Evolutionary conservation across 768 basidiomycete genomes (phyloP).

Genomic region (Suillus lakei): DNA sequence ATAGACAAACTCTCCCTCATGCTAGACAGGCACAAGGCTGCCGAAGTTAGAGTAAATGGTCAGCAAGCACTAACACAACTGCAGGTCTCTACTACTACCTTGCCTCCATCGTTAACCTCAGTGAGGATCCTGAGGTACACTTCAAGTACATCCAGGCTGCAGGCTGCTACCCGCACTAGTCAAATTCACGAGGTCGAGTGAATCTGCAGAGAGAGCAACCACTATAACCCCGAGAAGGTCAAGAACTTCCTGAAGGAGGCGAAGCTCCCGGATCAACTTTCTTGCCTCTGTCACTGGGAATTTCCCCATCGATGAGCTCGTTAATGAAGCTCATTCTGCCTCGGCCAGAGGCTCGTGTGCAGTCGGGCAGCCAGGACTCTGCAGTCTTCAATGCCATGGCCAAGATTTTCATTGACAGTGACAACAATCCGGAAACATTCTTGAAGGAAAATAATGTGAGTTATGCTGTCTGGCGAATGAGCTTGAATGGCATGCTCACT

Average conservation of each 20-base stretch:
- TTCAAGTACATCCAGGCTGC: slow-evolving; percentile 99
- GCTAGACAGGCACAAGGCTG: too few relatives aligned
- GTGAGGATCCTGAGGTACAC: slow-evolving; percentile 95
- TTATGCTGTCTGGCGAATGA: slow-evolving; percentile 11
- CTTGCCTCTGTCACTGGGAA: slow-evolving; percentile 93
- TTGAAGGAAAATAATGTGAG: slow-evolving; percentile 97
- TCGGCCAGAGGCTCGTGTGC: slow-evolving; percentile 93
- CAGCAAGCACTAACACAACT: neutral
- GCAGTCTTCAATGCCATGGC: slow-evolving; percentile 97
- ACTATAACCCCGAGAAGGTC: slow-evolving; percentile 99
- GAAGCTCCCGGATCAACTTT: slow-evolving; percentile 93
- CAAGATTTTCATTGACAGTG: slow-evolving; percentile 98
- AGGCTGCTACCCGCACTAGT: slow-evolving; percentile 95
- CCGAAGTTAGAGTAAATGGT: neutral
- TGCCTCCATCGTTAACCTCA: slow-evolving; percentile 96
- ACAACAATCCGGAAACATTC: slow-evolving; percentile 97
- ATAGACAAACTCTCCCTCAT: too few relatives aligned
- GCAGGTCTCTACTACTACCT: slow-evolving; percentile 96
- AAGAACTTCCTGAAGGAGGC: slow-evolving; percentile 99
- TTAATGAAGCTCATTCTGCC: slow-evolving; percentile 97
- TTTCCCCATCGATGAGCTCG: slow-evolving; percentile 97
- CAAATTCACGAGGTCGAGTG: slow-evolving; percentile 99
- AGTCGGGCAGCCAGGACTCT: slow-evolving; percentile 92
- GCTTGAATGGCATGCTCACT: slow-evolving; percentile 10
- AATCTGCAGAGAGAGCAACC: slow-evolving; percentile 96